phyloP scores from a whole-genome alignment of 345 rosid species.

The Eutrema japonicum region DNA sequence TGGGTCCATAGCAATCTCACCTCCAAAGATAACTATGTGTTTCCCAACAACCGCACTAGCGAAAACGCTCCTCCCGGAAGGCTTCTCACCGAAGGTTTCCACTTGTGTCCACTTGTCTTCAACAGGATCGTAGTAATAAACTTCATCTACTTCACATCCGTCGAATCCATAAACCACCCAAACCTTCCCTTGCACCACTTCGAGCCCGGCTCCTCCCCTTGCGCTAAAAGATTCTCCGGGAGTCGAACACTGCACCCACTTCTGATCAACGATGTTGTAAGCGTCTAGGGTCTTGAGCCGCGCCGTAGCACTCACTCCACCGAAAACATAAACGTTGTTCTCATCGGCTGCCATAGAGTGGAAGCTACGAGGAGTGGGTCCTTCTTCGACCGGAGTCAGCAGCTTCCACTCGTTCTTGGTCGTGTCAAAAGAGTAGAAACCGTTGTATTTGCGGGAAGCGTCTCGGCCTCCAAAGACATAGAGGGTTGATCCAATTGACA shows the following conservation, averaged over 20 bases:
- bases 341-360: constrained; percentile 47
- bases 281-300: constrained; percentile 33
- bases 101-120: constrained; percentile 35
- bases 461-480: constrained; percentile 45
- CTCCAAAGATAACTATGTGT: constrained; percentile 40
- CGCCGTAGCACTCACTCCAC: constrained; percentile 18
- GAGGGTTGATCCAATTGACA: constrained; percentile 20
- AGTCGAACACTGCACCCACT: constrained; percentile 31
- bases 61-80: constrained; percentile 38
- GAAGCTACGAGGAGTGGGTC: constrained; percentile 44
- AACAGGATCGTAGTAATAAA: constrained; percentile 30
- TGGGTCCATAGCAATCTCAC: constrained; percentile 39
- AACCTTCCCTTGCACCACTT: constrained; percentile 39
- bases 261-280: constrained; percentile 32
- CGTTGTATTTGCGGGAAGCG: constrained; percentile 28
- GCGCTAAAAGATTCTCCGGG: constrained; percentile 18
- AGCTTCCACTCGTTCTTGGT: constrained; percentile 37
- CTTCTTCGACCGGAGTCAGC: constrained; percentile 36
- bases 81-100: constrained; percentile 40
- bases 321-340: constrained; percentile 34
- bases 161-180: constrained; percentile 42
- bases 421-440: constrained; percentile 41
- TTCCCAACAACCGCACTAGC: constrained; percentile 40
- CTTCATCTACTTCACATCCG: constrained; percentile 31
- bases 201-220: constrained; percentile 44